Evolutionary conservation across 495 filamentous ascomycete genomes (phyloP), one percentile per base, ranked within the genome.

Genomic region (Daldinia bambusicola): DNA sequence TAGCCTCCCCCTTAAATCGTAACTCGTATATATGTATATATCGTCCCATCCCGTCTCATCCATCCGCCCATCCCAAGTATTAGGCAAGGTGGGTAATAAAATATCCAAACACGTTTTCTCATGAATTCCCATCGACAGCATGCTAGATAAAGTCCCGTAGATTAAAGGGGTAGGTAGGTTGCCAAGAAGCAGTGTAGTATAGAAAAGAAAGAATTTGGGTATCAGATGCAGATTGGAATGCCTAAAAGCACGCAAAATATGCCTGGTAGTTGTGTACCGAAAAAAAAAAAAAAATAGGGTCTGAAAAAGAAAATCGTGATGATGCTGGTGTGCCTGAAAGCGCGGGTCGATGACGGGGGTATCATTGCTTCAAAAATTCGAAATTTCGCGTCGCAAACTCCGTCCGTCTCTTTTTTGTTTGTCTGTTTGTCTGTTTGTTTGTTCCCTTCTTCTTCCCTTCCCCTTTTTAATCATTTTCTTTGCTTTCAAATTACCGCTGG

Each of bases 151-250:
- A 51, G 26, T 26, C 43, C 48, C 40, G 51, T 50, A n/a, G n/a
- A n/a, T n/a, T n/a, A n/a, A n/a, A n/a, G n/a, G n/a, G n/a, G n/a
- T n/a, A n/a, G n/a, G n/a, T n/a, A n/a, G n/a, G n/a, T n/a, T n/a
- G n/a, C n/a, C n/a, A n/a, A n/a, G n/a, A n/a, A n/a, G n/a, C n/a
- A n/a, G n/a, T n/a, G n/a, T n/a, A 34, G 58, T 67, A 18, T 32
- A 56, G 63, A 67, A 51, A 48, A 59, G 3, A 51, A 48, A 59
- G 3, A 1, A 26, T 26, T 26, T 22, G 74, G 74, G 74, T 76
- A 76, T 76, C 67, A 74, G 34, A 71, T 64, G 57, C 64, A 66
- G 51, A 66, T 67, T 57, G 41, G 37, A 66, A 66, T 71, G 74
- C 74, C 74, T 76, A 61, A 71, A 71, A 76, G 74, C 74, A 76